A percentile compares a stretch with the other conserved stretches of the same genome.
Conservation (phyloP, 805 yeast genomes). For the Starmerella riodocensis region DNA sequence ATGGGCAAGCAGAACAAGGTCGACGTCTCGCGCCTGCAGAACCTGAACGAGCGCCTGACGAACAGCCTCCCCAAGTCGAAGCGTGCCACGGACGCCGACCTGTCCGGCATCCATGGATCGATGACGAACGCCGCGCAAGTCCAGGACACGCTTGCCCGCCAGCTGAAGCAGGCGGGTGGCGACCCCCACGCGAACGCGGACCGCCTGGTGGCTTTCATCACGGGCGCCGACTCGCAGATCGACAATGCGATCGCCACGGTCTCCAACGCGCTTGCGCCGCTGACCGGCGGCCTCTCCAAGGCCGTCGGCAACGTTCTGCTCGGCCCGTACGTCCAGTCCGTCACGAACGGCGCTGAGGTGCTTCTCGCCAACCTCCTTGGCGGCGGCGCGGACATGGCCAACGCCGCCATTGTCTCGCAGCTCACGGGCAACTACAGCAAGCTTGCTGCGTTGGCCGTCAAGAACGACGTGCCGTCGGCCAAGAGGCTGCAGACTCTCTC, state of each 20-base stretch:
- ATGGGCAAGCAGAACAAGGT: conserved; percentile 17
- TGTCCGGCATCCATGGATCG: conserved; percentile 14
- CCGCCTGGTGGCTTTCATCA: conserved; percentile 19
- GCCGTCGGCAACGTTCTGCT: conserved; percentile 7
- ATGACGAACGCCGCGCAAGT: conserved; percentile 16
- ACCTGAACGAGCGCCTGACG: conserved; percentile 16
- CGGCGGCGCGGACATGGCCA: conserved; percentile 15
- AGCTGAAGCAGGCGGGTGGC: conserved; percentile 7
- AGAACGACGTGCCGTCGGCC: conserved; percentile 15
- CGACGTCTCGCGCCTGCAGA: conserved; percentile 12
- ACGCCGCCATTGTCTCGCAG: conserved; percentile 9
- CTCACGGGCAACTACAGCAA: conserved; percentile 16
- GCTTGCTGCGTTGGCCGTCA: conserved; percentile 6
- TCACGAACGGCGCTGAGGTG: conserved; percentile 26
- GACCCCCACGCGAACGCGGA: conserved; percentile 9
- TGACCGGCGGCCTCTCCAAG: conserved; percentile 16
- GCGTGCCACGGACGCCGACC: conserved; percentile 4
- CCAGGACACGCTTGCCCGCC: conserved; percentile 12
- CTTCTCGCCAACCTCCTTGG: conserved; percentile 20
- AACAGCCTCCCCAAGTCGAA: conserved; percentile 5
- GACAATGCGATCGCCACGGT: conserved; percentile 23
- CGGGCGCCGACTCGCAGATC: conserved; percentile 27
- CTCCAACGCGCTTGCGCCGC: conserved; percentile 15
- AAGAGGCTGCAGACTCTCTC: conserved; percentile 6
- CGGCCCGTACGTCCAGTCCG: conserved; percentile 22